Percentiles rank a stretch among this genome's conserved stretches.
Conservation (phyloP, 148 eudicot species). For the Arctostaphylos glauca region DNA sequence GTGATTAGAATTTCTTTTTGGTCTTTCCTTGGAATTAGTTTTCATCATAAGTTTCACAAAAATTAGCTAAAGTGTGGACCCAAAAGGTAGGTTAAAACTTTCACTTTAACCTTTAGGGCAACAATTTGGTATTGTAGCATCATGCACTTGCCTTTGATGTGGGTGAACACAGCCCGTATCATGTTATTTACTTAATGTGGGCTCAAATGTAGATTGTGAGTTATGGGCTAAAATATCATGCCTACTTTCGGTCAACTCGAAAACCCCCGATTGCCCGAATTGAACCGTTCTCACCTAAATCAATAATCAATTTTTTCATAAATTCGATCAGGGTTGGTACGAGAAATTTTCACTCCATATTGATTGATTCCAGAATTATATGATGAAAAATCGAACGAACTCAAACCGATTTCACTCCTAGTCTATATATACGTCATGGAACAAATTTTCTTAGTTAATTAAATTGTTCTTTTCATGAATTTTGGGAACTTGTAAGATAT, state of each 20-base stretch:
- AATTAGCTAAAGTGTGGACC: not conserved
- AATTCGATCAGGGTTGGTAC: no score
- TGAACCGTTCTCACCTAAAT: not conserved
- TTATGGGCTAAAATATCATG: no score
- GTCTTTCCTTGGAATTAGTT: not conserved
- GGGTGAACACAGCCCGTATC: not conserved
- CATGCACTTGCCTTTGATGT: not conserved
- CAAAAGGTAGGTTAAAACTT: slow-evolving; percentile 2
- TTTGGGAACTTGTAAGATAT: not conserved
- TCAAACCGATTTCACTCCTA: no score
- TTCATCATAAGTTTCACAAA: not conserved
- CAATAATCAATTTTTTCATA: not conserved
- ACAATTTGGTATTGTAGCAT: not conserved
- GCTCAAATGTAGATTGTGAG: no score
- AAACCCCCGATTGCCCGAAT: not conserved
- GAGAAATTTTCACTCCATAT: not conserved
- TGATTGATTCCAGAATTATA: no score
- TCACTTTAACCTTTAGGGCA: slow-evolving; percentile 10
- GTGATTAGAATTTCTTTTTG: not conserved
- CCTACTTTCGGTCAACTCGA: no score
- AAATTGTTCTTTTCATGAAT: not conserved
- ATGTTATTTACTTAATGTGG: not conserved
- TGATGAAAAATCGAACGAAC: not conserved
- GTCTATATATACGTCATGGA: no score
- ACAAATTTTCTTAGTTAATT: not conserved